Base-by-base conservation (phyloP, 2,329 filamentous ascomycete species). In the Cytospora paraplurivora region DNA sequence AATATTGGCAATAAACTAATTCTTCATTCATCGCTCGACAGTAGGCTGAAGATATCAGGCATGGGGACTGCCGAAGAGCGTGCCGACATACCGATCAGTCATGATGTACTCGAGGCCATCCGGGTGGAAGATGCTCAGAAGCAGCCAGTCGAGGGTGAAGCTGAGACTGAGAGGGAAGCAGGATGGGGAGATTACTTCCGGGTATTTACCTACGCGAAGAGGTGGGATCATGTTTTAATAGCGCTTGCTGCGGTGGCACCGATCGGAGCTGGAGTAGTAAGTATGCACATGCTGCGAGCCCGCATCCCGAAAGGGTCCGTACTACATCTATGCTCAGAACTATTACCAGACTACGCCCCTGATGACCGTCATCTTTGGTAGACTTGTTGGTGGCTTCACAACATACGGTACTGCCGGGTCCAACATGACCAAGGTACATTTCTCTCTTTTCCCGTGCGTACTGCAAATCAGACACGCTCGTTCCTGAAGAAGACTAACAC, bases 311-410 rank as follows among this genome's bases (percentile, higher is more conserved):
- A 44, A 6, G 35, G 8, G 41, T n/a, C 8, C 17, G 17, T 19
- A 10, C 17, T 49, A n/a, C 38, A 11, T 15, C 27, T 1, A 60
- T 17, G 13, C 50, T 61, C 32, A 61, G 15, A 7, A 37, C 10
- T 2, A 47, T 21, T 19, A 12, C 19, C 19, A 66, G 64, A 87
- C 85, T 0, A 74, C 87, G 59, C 85, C 85, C 0, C 69, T 87
- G 34, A 85, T 87, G 80, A 87, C 85, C 62, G 79, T 87, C 10
- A 76, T 86, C 4, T 86, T 86, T 70, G 84, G 83, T 82, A 75
- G 68, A 73, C 76, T 79, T 38, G 76, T 81, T 38, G 77, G 76
- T n/a, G 72, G 76, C 41, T 82, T 85, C 63, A 79, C 72, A 37
- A 71, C 72, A 21, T 81, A 41, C 13, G 67, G 65, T 51, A 64